Base-by-base conservation (phyloP, 306 rosid species). In the Luffa acutangula region DNA sequence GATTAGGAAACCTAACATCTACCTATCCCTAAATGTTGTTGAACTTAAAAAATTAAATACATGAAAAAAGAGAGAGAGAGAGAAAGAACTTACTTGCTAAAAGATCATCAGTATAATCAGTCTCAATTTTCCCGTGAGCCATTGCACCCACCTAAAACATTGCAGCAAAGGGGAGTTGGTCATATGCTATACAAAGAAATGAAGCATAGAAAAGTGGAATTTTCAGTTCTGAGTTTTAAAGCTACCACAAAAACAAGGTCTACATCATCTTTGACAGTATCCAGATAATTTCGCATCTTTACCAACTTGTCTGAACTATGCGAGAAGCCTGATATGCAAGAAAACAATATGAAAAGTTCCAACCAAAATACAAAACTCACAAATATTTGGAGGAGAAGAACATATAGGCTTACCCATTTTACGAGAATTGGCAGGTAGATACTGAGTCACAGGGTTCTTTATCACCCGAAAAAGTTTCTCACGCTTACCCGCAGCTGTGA, bases 191-290 rank as follows among this genome's bases (percentile, higher is more conserved):
- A 57, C 63, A 57, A 1, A 49, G 12, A 72, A 64, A 10, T 20
- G n/a, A 65, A 33, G 8, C 12, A 31, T 33, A 10, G 20, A 65
- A 25, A 53, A 53, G 42, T 64, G 43, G 45, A 9, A 34, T 15
- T 65, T 0, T 25, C 9, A 65, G 11, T 14, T 41, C 14, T 2
- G 54, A 43, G 20, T 43, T 25, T 52, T 67, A 67, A 75, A 52
- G 82, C 69, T 91, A 93, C 97, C 97, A 90, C 98, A 84, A 93
- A 93, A 80, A 90, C 97, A 80, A 88, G 86, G 80, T 88, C 85
- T 7, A 4, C 17, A 41, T 85, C 70, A 77, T 60, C 77, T 48
- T 81, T 73, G 80, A 67, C 53, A 34, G 77, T 31, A 31, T 84
- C 78, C 54, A 85, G 81, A 20, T 90, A 91, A 11, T 87, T 89